phyloP scores from a whole-genome alignment of 2,329 filamentous ascomycete species.

The Capronia epimyces region DNA sequence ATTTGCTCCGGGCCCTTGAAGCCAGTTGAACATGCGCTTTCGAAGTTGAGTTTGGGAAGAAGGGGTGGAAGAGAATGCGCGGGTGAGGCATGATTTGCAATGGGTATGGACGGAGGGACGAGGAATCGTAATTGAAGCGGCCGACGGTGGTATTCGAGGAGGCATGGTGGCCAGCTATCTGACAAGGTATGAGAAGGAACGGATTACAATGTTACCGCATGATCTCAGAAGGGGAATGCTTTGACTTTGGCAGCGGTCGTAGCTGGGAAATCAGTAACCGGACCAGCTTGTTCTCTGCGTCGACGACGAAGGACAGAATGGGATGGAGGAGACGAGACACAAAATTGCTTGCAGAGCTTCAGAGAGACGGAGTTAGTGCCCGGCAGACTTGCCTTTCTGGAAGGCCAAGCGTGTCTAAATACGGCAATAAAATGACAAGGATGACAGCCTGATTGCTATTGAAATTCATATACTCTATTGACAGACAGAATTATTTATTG shows the following conservation, averaged over 20 bases:
- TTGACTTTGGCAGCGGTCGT: background rate
- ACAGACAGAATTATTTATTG: no score
- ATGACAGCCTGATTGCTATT: no score
- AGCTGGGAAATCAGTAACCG: background rate
- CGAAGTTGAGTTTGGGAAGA: slow-evolving; percentile 45
- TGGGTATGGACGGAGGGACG: slow-evolving; percentile 24
- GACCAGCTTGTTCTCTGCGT: background rate
- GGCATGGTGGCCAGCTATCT: slow-evolving; percentile 14
- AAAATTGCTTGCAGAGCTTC: slow-evolving; percentile 2
- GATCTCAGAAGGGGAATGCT: background rate
- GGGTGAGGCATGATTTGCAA: slow-evolving; percentile 27
- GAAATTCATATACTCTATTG: no score
- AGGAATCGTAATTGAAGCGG: slow-evolving; percentile 12
- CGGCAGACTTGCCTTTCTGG: background rate
- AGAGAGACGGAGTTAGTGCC: background rate
- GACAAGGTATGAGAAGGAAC: background rate
- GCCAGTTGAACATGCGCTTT: slow-evolving; percentile 54
- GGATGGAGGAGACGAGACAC: background rate
- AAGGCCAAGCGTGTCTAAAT: background rate
- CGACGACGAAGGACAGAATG: background rate
- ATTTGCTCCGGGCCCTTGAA: slow-evolving; percentile 49
- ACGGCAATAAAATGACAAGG: background rate
- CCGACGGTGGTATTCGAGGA: slow-evolving; percentile 21
- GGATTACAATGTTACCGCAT: background rate
- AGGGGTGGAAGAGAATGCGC: slow-evolving; percentile 28